Conservation (phyloP, 1,139 yeast species). For the Saccharomyces hybrid region DNA sequence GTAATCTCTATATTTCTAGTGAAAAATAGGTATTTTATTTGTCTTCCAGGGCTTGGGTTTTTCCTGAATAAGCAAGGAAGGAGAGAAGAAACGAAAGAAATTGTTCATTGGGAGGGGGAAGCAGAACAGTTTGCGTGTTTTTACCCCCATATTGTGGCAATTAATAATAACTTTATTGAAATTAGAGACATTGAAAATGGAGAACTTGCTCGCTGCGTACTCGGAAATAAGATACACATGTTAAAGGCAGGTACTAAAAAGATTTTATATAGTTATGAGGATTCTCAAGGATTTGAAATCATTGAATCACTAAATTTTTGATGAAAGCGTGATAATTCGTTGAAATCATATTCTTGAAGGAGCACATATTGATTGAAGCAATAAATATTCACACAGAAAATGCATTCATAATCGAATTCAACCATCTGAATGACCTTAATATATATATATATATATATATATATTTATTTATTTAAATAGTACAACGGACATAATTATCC, state of each 20-base stretch:
- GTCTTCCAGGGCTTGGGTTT: constrained; percentile 82
- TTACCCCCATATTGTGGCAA: constrained; percentile 81
- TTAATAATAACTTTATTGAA: constrained; percentile 81
- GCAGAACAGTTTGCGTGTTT: constrained; percentile 83
- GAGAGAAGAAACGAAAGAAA: constrained; percentile 87
- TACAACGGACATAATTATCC: not conserved
- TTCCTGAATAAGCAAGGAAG: constrained; percentile 87
- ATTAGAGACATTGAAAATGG: constrained; percentile 80
- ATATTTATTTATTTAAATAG: not conserved
- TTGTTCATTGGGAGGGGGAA: constrained; percentile 87
- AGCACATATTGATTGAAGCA: not conserved
- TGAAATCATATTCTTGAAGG: not conserved
- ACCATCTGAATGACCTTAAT: not conserved
- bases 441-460: not conserved
- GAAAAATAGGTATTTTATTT: constrained; percentile 32
- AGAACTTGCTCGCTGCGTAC: constrained; percentile 66
- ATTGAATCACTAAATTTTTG: constrained; percentile 82
- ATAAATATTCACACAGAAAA: not conserved
- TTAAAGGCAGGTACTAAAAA: constrained; percentile 83
- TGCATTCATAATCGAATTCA: not conserved
- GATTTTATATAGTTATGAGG: constrained; percentile 81
- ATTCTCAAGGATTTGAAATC: constrained; percentile 76
- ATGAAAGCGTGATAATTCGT: constrained; percentile 18
- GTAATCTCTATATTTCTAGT: not conserved
- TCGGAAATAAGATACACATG: constrained; percentile 84